Conservation (phyloP, 768 basidiomycete species). For the Rhizopogon vinicolor region DNA sequence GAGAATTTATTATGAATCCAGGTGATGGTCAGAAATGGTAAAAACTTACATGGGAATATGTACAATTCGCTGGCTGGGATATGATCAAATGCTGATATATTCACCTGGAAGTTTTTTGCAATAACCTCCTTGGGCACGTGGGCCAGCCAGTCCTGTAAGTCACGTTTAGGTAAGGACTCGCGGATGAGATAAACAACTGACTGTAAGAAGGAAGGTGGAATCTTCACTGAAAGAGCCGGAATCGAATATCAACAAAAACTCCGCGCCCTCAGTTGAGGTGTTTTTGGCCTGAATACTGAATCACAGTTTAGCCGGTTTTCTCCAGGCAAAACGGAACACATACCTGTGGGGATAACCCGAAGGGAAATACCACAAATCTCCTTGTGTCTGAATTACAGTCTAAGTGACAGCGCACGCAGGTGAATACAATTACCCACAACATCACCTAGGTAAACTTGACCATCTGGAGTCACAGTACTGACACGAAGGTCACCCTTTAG, state of each 20-base stretch:
- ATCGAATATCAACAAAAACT: slow-evolving; percentile 48
- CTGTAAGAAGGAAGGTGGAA: slow-evolving; percentile 44
- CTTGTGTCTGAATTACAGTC: slow-evolving; percentile 14
- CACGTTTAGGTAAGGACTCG: neutral
- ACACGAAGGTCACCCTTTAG: slow-evolving; percentile 44
- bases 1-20: neutral
- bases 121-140: slow-evolving; percentile 56
- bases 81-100: slow-evolving; percentile 44
- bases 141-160: slow-evolving; percentile 59
- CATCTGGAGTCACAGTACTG: slow-evolving; percentile 48
- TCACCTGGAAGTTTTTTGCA: slow-evolving; percentile 58
- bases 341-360: slow-evolving; percentile 46
- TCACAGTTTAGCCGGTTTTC: neutral
- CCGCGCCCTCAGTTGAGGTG: slow-evolving; percentile 40
- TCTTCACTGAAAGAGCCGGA: slow-evolving; percentile 49
- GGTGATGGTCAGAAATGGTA: neutral
- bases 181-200: neutral
- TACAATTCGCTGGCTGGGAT: slow-evolving; percentile 53
- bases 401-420: slow-evolving; percentile 17
- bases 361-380: slow-evolving; percentile 60
- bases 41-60: slow-evolving; percentile 41
- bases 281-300: slow-evolving; percentile 46
- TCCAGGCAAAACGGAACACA: neutral
- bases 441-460: slow-evolving; percentile 48
- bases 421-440: slow-evolving; percentile 33